Percentiles rank a stretch among this genome's conserved stretches.
Conservation (phyloP, 306 rosid genomes). For the Inga oerstediana region DNA sequence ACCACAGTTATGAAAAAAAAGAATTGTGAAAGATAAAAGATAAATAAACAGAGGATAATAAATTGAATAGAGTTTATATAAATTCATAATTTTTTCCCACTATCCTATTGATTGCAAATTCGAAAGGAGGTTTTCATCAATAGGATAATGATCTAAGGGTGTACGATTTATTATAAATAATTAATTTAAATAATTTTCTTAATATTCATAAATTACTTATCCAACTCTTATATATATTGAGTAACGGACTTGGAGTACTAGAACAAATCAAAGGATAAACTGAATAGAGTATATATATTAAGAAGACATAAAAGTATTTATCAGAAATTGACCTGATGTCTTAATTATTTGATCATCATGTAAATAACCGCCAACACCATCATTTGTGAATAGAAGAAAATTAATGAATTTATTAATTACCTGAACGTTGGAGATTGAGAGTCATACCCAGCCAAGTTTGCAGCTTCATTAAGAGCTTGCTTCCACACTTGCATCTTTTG, state of each 20-base stretch:
- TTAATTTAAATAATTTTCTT: too few relatives aligned
- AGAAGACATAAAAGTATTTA: too few relatives aligned
- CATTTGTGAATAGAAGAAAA: not conserved
- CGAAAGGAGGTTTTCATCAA: too few relatives aligned
- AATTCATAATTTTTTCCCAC: too few relatives aligned
- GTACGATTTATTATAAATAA: too few relatives aligned
- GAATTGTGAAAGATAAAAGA: not conserved
- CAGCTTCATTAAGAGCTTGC: not conserved
- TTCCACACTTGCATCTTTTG: not conserved
- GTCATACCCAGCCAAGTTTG: not conserved
- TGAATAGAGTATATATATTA: too few relatives aligned
- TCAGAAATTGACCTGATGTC: not conserved
- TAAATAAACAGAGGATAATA: not conserved
- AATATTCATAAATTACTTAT: too few relatives aligned
- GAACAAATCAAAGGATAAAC: too few relatives aligned
- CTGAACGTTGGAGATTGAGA: not conserved
- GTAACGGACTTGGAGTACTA: too few relatives aligned
- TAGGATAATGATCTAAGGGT: too few relatives aligned
- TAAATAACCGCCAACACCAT: not conserved
- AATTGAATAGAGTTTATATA: not conserved
- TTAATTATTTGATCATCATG: not conserved
- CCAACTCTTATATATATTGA: too few relatives aligned
- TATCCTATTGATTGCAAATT: too few relatives aligned
- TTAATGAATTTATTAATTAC: not conserved
- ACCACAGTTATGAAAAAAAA: not conserved